Evolutionary conservation across 495 filamentous ascomycete genomes (phyloP).

Genomic region (Xylaria intraflava): DNA sequence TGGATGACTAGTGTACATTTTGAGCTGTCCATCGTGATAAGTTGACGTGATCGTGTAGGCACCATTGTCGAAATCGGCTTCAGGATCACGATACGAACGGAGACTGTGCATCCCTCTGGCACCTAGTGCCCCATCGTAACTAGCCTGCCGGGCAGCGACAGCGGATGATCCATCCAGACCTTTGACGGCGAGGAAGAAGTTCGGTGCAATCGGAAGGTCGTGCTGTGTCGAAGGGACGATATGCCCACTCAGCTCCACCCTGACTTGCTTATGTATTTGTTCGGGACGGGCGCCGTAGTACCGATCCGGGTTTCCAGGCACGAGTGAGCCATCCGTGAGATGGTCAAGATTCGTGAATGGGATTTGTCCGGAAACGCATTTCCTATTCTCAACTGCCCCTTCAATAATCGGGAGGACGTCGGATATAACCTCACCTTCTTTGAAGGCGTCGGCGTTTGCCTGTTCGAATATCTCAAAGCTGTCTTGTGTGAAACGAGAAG

Average conservation of each 20-base stretch:
- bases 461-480: slow-evolving; percentile 7
- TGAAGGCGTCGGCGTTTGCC: neutral
- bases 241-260: neutral
- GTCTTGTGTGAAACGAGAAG: neutral
- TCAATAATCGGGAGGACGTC: neutral
- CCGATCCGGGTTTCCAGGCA: slow-evolving; percentile 10
- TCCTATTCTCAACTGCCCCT: neutral
- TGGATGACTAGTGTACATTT: neutral
- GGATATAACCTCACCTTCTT: neutral
- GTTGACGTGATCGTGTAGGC: neutral
- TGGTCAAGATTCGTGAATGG: slow-evolving; percentile 7
- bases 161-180: neutral
- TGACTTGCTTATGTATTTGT: slow-evolving; percentile 7
- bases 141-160: neutral
- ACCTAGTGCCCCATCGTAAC: neutral
- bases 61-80: neutral
- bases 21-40: neutral
- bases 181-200: no score
- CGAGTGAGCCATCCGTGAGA: slow-evolving; percentile 6
- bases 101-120: neutral
- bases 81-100: neutral
- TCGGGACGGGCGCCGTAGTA: slow-evolving; percentile 12
- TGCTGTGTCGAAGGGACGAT: slow-evolving; percentile 11
- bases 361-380: slow-evolving; percentile 1
- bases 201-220: no score